phyloP scores from a whole-genome alignment of 306 rosid genomes.

The Quercus aquifolioides region DNA sequence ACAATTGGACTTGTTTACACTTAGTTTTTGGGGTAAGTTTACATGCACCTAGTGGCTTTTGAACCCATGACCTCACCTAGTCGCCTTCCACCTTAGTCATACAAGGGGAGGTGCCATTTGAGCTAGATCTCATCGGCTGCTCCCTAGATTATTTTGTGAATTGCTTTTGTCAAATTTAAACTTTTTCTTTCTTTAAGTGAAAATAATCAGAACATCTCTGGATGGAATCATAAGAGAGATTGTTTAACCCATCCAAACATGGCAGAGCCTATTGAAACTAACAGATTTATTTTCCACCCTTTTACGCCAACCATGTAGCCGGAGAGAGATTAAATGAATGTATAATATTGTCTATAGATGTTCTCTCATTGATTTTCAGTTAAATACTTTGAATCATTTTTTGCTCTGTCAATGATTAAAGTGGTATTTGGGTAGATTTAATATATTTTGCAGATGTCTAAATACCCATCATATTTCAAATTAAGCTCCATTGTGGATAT shows the following conservation, averaged over 20 bases:
- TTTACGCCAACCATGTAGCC: background rate
- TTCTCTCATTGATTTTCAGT: background rate
- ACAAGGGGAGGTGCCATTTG: too few relatives aligned
- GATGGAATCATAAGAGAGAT: background rate
- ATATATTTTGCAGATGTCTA: background rate
- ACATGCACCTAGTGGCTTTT: too few relatives aligned
- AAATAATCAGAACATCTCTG: background rate
- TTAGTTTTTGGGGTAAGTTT: too few relatives aligned
- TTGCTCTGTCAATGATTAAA: background rate
- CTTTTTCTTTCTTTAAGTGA: background rate
- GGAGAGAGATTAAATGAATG: background rate
- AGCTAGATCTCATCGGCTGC: too few relatives aligned
- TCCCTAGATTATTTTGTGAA: background rate
- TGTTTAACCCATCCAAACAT: background rate
- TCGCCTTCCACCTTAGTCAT: too few relatives aligned
- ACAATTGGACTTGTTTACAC: too few relatives aligned
- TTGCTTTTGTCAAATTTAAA: background rate
- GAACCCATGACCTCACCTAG: too few relatives aligned
- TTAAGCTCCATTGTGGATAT: slow-evolving; percentile 8
- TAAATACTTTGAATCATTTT: background rate
- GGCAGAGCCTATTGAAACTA: background rate
- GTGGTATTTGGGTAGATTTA: background rate
- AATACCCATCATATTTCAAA: slow-evolving; percentile 3
- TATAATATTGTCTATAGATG: background rate
- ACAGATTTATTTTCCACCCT: background rate